A percentile compares a stretch with the other conserved stretches of the same genome.
Evolutionary conservation across 208 protist genomes (phyloP).

Genomic region (Acanthamoeba royreba): DNA sequence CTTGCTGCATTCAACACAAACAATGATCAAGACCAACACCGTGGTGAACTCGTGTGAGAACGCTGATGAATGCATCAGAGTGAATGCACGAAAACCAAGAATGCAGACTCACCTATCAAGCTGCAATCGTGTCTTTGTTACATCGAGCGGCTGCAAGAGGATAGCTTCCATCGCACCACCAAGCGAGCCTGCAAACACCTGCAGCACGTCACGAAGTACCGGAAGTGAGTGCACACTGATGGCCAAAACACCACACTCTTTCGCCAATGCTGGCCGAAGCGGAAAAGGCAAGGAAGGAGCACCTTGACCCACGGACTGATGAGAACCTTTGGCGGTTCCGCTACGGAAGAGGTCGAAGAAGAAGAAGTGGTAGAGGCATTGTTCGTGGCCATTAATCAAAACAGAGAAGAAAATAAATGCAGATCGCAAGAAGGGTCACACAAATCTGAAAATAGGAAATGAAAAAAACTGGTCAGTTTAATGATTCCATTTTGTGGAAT

Average conservation of each 20-base stretch:
- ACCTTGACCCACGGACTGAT: not conserved
- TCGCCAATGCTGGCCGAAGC: too few species aligned
- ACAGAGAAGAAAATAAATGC: too few species aligned
- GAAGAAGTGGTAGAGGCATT: not conserved
- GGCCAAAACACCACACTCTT: not conserved
- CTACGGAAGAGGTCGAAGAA: not conserved
- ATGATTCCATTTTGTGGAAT: too few species aligned
- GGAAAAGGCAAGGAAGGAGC: not conserved
- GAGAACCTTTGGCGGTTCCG: not conserved
- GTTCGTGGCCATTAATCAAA: too few species aligned
- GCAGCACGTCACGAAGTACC: not conserved
- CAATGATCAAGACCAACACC: not conserved
- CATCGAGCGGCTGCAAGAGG: not conserved
- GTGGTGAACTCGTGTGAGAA: not conserved
- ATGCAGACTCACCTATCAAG: not conserved
- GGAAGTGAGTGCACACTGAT: not conserved
- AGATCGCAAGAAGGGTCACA: too few species aligned
- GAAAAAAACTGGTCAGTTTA: too few species aligned
- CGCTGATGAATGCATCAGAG: not conserved
- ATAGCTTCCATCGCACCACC: slow-evolving; percentile 9
- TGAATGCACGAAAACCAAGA: not conserved
- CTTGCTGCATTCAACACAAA: not conserved
- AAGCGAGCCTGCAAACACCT: slow-evolving; percentile 15
- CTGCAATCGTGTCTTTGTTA: slow-evolving; percentile 8
- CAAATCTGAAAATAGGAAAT: too few species aligned